Evolutionary conservation across 768 basidiomycete species (phyloP).

Genomic region (Boletus coccyginus): DNA sequence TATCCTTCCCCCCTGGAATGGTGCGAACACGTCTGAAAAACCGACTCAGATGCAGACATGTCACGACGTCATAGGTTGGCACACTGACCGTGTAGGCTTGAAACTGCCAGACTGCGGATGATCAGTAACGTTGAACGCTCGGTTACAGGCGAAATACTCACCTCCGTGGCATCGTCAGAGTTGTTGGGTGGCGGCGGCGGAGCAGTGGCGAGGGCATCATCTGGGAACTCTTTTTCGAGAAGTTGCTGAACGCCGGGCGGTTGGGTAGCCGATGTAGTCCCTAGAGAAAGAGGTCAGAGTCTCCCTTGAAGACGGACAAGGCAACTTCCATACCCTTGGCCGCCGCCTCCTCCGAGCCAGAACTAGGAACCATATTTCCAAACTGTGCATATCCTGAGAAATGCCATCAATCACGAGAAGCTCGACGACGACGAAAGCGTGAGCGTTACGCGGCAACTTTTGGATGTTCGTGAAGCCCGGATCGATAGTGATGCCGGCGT

Average conservation of each 20-base stretch:
- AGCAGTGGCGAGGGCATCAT: conserved; percentile 58
- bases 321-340: conserved; percentile 10
- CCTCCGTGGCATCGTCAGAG: not conserved
- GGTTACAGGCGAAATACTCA: not conserved
- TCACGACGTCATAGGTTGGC: not conserved
- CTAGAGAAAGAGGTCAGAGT: not conserved
- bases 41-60: not conserved
- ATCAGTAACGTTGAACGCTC: not conserved
- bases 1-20: conserved; percentile 29
- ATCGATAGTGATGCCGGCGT: conserved; percentile 73
- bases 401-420: not conserved
- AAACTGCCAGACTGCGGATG: conserved; percentile 10
- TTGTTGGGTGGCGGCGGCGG: conserved; percentile 36
- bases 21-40: conserved; percentile 34
- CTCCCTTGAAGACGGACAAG: not conserved
- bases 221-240: conserved; percentile 41
- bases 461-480: conserved; percentile 70
- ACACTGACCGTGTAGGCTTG: conserved; percentile 51
- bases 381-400: conserved; percentile 68
- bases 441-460: conserved; percentile 65
- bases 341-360: conserved; percentile 27
- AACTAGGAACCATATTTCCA: conserved; percentile 43
- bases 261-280: conserved; percentile 1
- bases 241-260: conserved; percentile 6
- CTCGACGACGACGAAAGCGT: not conserved